A percentile compares a stretch with the other conserved stretches of the same genome.
Conservation (phyloP, 2,329 filamentous ascomycete species). For the Aureobasidium uvarum region DNA sequence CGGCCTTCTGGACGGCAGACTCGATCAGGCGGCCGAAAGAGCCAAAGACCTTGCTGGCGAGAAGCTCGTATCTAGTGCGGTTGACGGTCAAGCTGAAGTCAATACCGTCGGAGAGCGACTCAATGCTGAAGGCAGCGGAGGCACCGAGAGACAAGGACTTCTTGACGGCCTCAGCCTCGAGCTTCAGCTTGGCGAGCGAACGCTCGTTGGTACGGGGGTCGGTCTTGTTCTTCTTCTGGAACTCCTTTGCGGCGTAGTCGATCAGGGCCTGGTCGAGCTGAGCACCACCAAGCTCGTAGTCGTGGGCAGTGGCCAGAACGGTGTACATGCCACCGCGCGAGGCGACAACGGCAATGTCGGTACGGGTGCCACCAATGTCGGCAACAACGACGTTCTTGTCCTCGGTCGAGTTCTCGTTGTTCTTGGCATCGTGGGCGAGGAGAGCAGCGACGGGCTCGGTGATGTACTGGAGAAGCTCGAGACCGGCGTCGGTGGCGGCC, state of each 20-base stretch:
- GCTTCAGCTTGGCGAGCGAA: conserved; percentile 85
- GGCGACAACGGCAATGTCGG: conserved; percentile 85
- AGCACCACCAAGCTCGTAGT: conserved; percentile 87
- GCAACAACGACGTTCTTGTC: conserved; percentile 93
- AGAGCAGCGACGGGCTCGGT: conserved; percentile 85
- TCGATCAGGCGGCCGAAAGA: conserved; percentile 85
- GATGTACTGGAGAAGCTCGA: conserved; percentile 92
- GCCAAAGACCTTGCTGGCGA: conserved; percentile 80
- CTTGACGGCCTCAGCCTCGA: conserved; percentile 88
- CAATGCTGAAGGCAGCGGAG: conserved; percentile 88
- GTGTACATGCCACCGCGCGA: conserved; percentile 96
- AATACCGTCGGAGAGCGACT: conserved; percentile 82
- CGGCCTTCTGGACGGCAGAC: conserved; percentile 85
- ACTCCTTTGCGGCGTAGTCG: conserved; percentile 98
- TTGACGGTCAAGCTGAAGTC: conserved; percentile 94
- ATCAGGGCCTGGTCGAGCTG: conserved; percentile 88
- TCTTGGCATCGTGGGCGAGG: conserved; percentile 83
- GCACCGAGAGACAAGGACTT: conserved; percentile 85
- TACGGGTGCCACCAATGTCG: conserved; percentile 88
- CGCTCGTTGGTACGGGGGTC: conserved; percentile 81
- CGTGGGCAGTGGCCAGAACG: conserved; percentile 86
- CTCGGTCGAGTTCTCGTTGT: conserved; percentile 64
- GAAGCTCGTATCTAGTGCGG: conserved; percentile 86
- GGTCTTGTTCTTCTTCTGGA: conserved; percentile 91
- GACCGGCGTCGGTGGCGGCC: conserved; percentile 73